Evolutionary conservation across 139 green algal species (phyloP), one percentile per base, ranked within the genome.

Genomic region (Chlorella sp.): DNA sequence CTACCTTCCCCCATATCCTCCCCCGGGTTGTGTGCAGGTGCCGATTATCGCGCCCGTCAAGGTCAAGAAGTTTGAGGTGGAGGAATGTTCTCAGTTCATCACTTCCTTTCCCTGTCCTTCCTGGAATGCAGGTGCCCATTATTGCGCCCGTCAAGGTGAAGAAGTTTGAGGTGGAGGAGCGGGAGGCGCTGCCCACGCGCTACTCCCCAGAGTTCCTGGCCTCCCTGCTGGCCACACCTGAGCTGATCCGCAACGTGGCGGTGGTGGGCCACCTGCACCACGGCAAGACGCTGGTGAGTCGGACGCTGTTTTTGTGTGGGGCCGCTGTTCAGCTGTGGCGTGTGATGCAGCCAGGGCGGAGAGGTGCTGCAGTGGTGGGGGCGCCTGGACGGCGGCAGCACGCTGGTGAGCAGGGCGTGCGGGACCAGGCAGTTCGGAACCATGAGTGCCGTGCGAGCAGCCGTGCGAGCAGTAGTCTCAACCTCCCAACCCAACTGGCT

Each of bases 231-330:
- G 51, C 76, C 73, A 98, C 95, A 70, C 93, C 96, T 6, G 94
- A 96, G 84, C 93, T 99, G 3, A 85, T 96, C 1, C 89, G 97
- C 40, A 97, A 98, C 84, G 92, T 99, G 56, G 96, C 93, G 8
- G 70, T 99, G 26, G 92, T 97, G 26, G 97, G 97, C 24, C 97
- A 98, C 83, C 87, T 99, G 78, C 97, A 99, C 89, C 95, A 99
- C 84, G 97, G 97, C 51, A 99, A 99, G 91, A 99, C 97, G 11
- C 90, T 92, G 54, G 78, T 90, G 68, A 36, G 85, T 0, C 38
- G 6, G n/a, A 3, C 7, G 58, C 58, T 9, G 48, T 58, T 58
- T 16, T 13, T 16, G 40, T 9, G n/a, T 34, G 28, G 7, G 72
- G 3, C 43, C n/a, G n/a, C n/a, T n/a, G n/a, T n/a, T n/a, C n/a